These are phyloP conservation scores for Cicer yamashitae DNA, from an alignment of 306 rosid species.

Conservation along the genomic window DNA sequence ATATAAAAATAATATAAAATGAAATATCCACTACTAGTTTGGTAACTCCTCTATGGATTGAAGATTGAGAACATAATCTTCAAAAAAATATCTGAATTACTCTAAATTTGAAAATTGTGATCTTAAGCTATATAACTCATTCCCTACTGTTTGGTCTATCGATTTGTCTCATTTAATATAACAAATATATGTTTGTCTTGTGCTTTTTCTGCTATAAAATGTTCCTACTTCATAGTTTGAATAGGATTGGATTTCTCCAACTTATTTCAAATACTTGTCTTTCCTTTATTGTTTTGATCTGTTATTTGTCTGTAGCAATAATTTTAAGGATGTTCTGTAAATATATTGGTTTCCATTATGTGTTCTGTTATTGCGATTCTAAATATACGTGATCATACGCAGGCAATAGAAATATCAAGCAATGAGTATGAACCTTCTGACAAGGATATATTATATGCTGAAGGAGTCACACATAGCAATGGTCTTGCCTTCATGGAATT, in stretches of 20 bases:
- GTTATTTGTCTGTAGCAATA: conserved; percentile 12
- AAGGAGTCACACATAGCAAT: conserved; percentile 91
- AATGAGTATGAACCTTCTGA: conserved; percentile 92
- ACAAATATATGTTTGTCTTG: conserved; percentile 10
- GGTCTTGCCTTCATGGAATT: conserved; percentile 85
- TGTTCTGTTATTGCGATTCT: conserved; percentile 21
- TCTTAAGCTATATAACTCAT: conserved; percentile 20
- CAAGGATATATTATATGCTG: conserved; percentile 78
- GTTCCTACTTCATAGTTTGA: conserved; percentile 1
- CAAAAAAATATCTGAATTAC: background rate
- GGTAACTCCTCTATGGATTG: conserved; percentile 14
- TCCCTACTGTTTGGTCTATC: conserved; percentile 31
- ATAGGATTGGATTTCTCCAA: conserved; percentile 25
- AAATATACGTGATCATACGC: conserved; percentile 43
- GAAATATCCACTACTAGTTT: background rate
- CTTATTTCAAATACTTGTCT: conserved; percentile 17
- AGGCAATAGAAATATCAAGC: conserved; percentile 93
- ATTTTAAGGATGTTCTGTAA: conserved; percentile 23
- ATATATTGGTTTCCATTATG: background rate
- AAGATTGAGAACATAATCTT: conserved; percentile 34
- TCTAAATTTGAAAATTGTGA: conserved; percentile 25
- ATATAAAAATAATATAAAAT: background rate
- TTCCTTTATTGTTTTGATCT: conserved; percentile 32
- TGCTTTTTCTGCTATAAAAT: conserved; percentile 13
- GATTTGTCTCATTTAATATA: background rate